These are phyloP conservation scores for Phytophthora citrophthora DNA, from an alignment of 352 stramenopile genomes.

Conservation along the genomic window DNA sequence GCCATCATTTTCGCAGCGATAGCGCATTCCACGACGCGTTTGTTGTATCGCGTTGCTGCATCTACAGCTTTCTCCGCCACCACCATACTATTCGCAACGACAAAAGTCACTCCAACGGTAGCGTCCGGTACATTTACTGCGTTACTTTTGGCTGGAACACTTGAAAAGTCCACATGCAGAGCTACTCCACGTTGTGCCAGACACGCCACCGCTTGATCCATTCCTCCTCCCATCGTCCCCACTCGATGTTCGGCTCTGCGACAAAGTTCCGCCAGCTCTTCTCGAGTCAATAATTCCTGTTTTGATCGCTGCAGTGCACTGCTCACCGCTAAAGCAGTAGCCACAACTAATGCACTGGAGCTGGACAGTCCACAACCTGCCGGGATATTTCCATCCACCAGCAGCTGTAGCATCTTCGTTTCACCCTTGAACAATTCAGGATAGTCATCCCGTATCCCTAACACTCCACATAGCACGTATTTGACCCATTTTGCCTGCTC, in stretches of 20 bases:
- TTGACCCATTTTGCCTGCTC: conserved; percentile 34
- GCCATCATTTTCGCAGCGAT: conserved; percentile 75
- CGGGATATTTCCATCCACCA: conserved; percentile 77
- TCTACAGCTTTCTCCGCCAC: conserved; percentile 80
- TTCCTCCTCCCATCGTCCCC: conserved; percentile 82
- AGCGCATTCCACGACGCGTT: conserved; percentile 80
- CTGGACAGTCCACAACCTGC: conserved; percentile 75
- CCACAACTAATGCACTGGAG: conserved; percentile 84
- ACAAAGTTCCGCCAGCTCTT: conserved; percentile 62
- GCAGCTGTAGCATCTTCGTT: conserved; percentile 36
- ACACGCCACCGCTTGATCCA: conserved; percentile 83
- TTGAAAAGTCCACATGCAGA: conserved; percentile 67
- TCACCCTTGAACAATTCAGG: conserved; percentile 18
- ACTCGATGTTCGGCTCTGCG: conserved; percentile 65
- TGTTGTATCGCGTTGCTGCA: conserved; percentile 71
- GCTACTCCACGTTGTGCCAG: conserved; percentile 55
- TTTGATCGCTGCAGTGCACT: conserved; percentile 14
- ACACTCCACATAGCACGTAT: conserved; percentile 47
- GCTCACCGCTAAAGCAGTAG: conserved; percentile 52
- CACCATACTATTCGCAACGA: conserved; percentile 80
- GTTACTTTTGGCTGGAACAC: conserved; percentile 13
- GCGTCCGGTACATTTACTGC: conserved; percentile 22
- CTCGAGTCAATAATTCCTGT: conserved; percentile 26
- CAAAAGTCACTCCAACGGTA: conserved; percentile 51
- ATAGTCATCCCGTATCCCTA: conserved; percentile 27